Percentiles rank a stretch among this genome's conserved stretches.
Conservation (phyloP, 768 basidiomycete species). For the Melanogaster broomeanus region DNA sequence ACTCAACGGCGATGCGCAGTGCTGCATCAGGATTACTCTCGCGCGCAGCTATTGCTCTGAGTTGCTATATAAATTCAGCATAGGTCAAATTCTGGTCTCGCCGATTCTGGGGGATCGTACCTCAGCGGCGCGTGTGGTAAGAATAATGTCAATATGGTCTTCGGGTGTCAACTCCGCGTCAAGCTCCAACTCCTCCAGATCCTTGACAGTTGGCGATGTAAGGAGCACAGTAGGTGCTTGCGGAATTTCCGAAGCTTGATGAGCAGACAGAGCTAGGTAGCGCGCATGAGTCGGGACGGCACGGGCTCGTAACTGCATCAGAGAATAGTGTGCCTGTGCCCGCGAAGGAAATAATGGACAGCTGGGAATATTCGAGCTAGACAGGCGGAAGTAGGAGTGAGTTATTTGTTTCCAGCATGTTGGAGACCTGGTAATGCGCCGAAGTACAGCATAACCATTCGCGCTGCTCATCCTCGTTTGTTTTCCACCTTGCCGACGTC, state of each 20-base stretch:
- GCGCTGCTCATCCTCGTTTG: neutral
- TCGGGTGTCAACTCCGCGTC: slow-evolving; percentile 59
- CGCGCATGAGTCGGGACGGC: neutral
- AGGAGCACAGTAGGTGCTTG: slow-evolving; percentile 51
- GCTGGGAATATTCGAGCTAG: slow-evolving; percentile 6
- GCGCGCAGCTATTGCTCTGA: slow-evolving; percentile 65
- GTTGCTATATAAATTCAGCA: slow-evolving; percentile 69
- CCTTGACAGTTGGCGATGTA: slow-evolving; percentile 50
- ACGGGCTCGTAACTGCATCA: neutral
- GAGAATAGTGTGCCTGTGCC: neutral
- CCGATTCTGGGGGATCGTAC: slow-evolving; percentile 37
- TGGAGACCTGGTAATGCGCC: neutral
- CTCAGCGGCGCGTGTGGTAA: slow-evolving; percentile 79
- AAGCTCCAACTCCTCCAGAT: slow-evolving; percentile 61
- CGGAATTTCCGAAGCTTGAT: slow-evolving; percentile 41
- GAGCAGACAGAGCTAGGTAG: slow-evolving; percentile 1
- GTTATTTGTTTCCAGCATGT: slow-evolving; percentile 1
- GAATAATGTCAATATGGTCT: slow-evolving; percentile 52
- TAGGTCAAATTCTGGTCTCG: slow-evolving; percentile 2
- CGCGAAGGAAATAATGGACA: neutral
- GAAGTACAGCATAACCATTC: neutral
- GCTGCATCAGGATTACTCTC: slow-evolving; percentile 66
- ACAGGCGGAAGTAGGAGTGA: neutral
- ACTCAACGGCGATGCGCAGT: slow-evolving; percentile 83
- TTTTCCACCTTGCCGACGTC: too few species aligned